Evolutionary conservation across 1,284 basidiomycete genomes (phyloP), one percentile per base, ranked within the genome.

Genomic region (Coniferiporia weirii): DNA sequence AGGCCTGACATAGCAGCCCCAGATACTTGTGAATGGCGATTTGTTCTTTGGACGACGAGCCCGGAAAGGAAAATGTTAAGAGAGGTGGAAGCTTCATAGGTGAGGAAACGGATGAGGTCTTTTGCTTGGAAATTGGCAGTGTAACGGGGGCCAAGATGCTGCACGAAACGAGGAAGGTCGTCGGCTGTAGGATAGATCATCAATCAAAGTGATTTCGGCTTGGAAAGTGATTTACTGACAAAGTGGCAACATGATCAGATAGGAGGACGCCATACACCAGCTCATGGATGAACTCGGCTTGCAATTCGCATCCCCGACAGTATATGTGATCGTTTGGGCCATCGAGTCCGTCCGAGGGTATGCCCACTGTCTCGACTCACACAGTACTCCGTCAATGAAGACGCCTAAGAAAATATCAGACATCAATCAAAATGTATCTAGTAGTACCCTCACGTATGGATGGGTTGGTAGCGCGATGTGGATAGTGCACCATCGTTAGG

Each of bases 101-200:
- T 91, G 52, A 92, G 73, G 68, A 91, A 91, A 46, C 80, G 83
- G 60, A 83, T 75, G 27, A 91, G 75, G 2, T 73, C 72, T 69
- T 67, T 51, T 65, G 83, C 72, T 79, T 90, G 89, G 68, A 91
- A 89, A 38, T 82, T 83, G 32, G 82, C 85, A 1, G 74, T 75
- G 62, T 93, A 92, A 38, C 85, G 81, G 2, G 89, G 87, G 1
- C 88, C 87, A 10, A 93, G 79, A 66, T 90, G 86, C 65, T 90
- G 85, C 20, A 90, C 78, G 52, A 91, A 77, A 19, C 85, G 79
- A 4, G 82, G 81, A 3, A 89, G 67, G 58, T 87, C 85, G 56
- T 90, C 84, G 9, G 76, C 85, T 85, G 61, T 3, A 52, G 5
- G 38, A 15, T 15, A 9, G 4, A 7, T 13, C 44, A 34, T 19